Percentiles rank a stretch among this genome's conserved stretches.
Conservation (phyloP, 768 basidiomycete species). For the Leccinum sublutescens region DNA sequence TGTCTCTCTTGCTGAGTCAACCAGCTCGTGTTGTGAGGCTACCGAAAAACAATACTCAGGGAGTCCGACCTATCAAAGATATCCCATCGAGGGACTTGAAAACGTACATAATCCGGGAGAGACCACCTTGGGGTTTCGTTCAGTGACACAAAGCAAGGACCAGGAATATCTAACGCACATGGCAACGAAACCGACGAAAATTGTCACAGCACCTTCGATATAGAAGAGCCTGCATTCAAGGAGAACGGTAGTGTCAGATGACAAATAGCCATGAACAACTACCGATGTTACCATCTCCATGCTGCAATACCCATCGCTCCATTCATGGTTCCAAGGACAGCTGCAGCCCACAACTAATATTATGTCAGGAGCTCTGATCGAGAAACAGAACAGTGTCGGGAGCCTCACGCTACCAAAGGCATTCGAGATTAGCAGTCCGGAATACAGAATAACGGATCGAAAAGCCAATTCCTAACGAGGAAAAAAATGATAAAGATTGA, state of each 20-base stretch:
- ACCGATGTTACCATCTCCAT: not conserved
- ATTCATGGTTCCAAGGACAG: not conserved
- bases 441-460: not conserved
- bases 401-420: not conserved
- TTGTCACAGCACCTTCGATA: not conserved
- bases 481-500: not conserved
- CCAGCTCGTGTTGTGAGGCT: slow-evolving; percentile 46
- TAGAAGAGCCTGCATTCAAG: not conserved
- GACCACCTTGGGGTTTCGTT: not conserved
- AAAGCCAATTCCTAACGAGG: not conserved
- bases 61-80: not conserved
- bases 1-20: slow-evolving; percentile 48
- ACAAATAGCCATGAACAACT: not conserved
- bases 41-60: not conserved
- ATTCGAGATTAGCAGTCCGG: not conserved
- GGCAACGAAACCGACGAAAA: not conserved
- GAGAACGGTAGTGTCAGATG: not conserved
- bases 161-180: not conserved
- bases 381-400: not conserved
- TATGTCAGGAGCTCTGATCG: not conserved
- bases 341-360: not conserved
- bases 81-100: not conserved
- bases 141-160: not conserved
- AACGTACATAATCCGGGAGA: not conserved
- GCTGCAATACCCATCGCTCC: not conserved